Evolutionary conservation across 805 yeast species (phyloP), one percentile per base, ranked within the genome.

Genomic region (Ogataea haglerorum): DNA sequence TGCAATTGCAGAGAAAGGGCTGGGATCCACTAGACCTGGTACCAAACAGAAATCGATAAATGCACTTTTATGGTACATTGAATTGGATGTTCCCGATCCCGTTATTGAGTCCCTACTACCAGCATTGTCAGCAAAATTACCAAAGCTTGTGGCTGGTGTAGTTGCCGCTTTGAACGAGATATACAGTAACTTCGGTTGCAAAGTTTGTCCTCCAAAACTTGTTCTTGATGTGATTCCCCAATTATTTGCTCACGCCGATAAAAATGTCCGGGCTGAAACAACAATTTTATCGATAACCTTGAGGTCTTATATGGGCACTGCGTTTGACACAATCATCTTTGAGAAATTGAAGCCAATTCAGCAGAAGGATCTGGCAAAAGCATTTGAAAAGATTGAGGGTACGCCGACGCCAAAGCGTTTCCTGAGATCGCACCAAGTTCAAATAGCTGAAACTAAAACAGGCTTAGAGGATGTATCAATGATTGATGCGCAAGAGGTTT

Each of bases 321-420:
- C 77, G 0, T 64, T 87, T 29, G 80, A 79, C 38, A 69, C 72
- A 12, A 57, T 80, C 0, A 63, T 88, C 28, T 75, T 87, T 40
- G 75, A 82, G 3, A 79, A 78, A 19, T 71, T 93, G 63, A 93
- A 91, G 58, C 95, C 96, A 0, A 87, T 89, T 15, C 98, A 91
- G 61, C 91, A 87, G 62, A 85, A 82, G 48, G 98, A 90, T 56
- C 70, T 91, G 43, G 69, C 77, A 6, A 76, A 78, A 25, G 80
- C 78, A 18, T 87, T 91, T 58, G 83, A 72, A 30, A 72, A 70
- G 27, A 72, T 73, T 7, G 64, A 57, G 13, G 58, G 51, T 3
- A 53, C 56, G 2, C 78, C 79, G 1, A 64, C 58, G 2, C 91
- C 83, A 51, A 68, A 69, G 35, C 65, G 91, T 49, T 62, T 71